A percentile compares a stretch with the other conserved stretches of the same genome.
Conservation (phyloP, 768 basidiomycete species). For the Trametes meyenii region DNA sequence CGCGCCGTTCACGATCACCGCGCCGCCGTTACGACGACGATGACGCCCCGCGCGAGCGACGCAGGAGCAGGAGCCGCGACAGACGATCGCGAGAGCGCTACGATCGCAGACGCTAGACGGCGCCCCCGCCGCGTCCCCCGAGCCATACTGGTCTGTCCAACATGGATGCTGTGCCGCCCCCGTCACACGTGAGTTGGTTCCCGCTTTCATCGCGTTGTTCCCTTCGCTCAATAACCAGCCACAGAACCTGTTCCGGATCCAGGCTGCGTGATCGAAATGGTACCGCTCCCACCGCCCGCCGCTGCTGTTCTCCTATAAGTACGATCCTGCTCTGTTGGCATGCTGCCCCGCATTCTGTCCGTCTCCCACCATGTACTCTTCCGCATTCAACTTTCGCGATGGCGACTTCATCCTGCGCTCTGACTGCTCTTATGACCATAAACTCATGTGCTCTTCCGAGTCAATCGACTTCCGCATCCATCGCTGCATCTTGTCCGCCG, state of each 20-base stretch:
- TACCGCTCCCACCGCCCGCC: constrained; percentile 1
- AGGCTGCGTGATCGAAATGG: not conserved
- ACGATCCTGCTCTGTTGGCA: not conserved
- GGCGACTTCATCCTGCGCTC: constrained; percentile 60
- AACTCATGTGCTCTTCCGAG: constrained; percentile 29
- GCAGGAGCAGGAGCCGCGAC: constrained; percentile 35
- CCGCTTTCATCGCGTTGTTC: not conserved
- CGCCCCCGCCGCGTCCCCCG: too few species aligned
- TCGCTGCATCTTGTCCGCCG: constrained; percentile 59
- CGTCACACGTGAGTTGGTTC: not conserved
- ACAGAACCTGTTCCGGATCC: not conserved
- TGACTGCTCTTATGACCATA: constrained; percentile 20
- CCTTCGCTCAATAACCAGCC: not conserved
- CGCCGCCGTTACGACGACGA: constrained; percentile 22
- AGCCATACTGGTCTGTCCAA: not conserved
- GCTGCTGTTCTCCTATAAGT: constrained; percentile 3
- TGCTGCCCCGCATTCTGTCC: not conserved
- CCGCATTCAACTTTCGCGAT: constrained; percentile 45
- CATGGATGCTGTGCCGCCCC: not conserved
- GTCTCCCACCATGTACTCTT: constrained; percentile 20
- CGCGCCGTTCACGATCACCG: constrained; percentile 30
- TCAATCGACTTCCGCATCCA: constrained; percentile 61
- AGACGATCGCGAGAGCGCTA: constrained; percentile 23
- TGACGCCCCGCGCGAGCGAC: constrained; percentile 29
- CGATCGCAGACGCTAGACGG: constrained; percentile 20